phyloP scores from a whole-genome alignment of 2,329 filamentous ascomycete genomes.

The Neurospora crassa region DNA sequence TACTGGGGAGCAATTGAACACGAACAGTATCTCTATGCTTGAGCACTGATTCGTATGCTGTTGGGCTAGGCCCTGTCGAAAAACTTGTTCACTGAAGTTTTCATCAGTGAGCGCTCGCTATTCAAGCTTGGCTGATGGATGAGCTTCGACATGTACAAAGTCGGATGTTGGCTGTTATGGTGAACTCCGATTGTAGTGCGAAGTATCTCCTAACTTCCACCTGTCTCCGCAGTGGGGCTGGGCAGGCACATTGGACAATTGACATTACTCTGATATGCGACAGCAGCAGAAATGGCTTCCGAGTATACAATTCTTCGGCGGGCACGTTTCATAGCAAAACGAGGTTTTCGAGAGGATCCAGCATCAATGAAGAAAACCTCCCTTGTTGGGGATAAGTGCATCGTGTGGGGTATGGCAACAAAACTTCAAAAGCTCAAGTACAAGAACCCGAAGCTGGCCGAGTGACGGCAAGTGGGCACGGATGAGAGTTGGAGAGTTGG shows the following conservation, averaged over 20 bases:
- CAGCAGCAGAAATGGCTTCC: neutral
- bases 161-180: neutral
- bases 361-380: neutral
- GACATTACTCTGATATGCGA: neutral
- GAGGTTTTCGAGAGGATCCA: neutral
- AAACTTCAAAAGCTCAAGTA: neutral
- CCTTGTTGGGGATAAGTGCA: neutral
- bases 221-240: neutral
- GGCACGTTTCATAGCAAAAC: neutral
- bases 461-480: neutral
- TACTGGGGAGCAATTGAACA: neutral
- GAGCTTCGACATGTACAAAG: neutral
- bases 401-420: neutral
- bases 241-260: neutral
- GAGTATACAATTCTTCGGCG: neutral
- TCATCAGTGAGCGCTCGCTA: neutral
- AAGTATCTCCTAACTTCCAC: neutral
- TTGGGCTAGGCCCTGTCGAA: neutral
- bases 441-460: neutral
- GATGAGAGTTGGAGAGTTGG: neutral
- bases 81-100: neutral
- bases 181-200: neutral
- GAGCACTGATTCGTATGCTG: neutral
- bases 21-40: neutral
- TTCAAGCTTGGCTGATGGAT: neutral